Evolutionary conservation across 2,329 filamentous ascomycete species (phyloP).

Genomic region (Chrysosphaeria jannelii): DNA sequence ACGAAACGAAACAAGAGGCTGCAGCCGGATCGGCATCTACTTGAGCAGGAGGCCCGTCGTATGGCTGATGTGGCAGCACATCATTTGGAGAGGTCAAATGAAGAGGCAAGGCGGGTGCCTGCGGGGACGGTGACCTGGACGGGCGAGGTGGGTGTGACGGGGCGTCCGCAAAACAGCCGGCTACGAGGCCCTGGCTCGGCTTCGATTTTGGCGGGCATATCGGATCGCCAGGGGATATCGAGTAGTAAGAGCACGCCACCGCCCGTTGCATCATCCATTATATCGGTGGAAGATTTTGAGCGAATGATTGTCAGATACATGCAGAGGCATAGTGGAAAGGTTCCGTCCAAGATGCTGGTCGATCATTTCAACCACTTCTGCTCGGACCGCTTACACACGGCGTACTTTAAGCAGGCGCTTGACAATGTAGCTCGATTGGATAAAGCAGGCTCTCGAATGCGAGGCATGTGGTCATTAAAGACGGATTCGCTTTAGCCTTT

Average conservation of each 20-base stretch:
- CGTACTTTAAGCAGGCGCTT: slow-evolving; percentile 58
- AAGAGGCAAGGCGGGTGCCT: slow-evolving; percentile 40
- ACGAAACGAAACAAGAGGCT: slow-evolving; percentile 38
- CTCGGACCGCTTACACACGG: slow-evolving; percentile 31
- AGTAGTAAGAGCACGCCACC: not conserved
- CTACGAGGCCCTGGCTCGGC: slow-evolving; percentile 19
- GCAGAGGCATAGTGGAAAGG: slow-evolving; percentile 42
- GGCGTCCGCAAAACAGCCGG: slow-evolving; percentile 25
- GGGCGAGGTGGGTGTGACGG: slow-evolving; percentile 49
- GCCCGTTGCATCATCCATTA: slow-evolving; percentile 7
- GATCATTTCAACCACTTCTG: slow-evolving; percentile 74
- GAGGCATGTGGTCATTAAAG: slow-evolving; percentile 22
- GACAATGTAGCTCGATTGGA: slow-evolving; percentile 46
- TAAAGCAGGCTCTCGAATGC: slow-evolving; percentile 19
- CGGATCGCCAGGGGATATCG: slow-evolving; percentile 25
- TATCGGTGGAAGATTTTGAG: slow-evolving; percentile 30
- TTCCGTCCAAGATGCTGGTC: slow-evolving; percentile 59
- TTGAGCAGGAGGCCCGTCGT: slow-evolving; percentile 53
- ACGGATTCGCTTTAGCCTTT: no score
- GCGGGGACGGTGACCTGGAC: slow-evolving; percentile 87
- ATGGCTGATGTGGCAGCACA: slow-evolving; percentile 51
- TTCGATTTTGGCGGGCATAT: slow-evolving; percentile 23
- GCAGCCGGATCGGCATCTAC: slow-evolving; percentile 44
- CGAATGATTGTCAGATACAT: slow-evolving; percentile 55
- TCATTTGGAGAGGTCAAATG: slow-evolving; percentile 41